These are phyloP conservation scores for Sclerotinia spermophila DNA, from an alignment of 2,329 filamentous ascomycete species.

Conservation along the genomic window DNA sequence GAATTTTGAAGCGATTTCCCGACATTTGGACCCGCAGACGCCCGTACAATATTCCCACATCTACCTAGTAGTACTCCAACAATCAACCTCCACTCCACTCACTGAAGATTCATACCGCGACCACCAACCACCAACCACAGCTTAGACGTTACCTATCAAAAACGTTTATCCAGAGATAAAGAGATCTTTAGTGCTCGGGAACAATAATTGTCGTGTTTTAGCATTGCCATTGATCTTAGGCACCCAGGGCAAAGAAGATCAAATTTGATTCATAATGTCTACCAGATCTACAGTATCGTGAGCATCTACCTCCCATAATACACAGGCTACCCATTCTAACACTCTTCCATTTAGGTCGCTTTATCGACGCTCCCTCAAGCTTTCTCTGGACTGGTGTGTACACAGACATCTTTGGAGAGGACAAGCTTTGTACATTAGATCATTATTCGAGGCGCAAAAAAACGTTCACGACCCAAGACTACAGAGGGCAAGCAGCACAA, in stretches of 20 bases:
- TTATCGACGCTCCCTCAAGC: conserved; percentile 89
- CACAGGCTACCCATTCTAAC: neutral
- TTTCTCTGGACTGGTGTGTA: conserved; percentile 92
- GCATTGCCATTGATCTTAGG: neutral
- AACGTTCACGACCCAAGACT: conserved; percentile 79
- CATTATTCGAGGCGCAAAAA: conserved; percentile 90
- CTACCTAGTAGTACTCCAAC: conserved; percentile 2
- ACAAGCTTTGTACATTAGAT: conserved; percentile 92
- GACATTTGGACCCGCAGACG: conserved; percentile 10
- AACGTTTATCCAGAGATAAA: conserved; percentile 6
- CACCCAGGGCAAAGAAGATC: neutral
- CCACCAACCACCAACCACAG: conserved; percentile 7
- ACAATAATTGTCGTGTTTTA: neutral
- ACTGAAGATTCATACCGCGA: conserved; percentile 12
- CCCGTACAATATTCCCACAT: conserved; percentile 12
- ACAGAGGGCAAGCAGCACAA: conserved; percentile 55
- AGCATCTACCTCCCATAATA: conserved; percentile 16
- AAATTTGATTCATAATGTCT: conserved; percentile 32
- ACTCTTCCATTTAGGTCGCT: conserved; percentile 53
- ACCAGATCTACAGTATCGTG: conserved; percentile 38
- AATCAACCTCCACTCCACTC: conserved; percentile 18
- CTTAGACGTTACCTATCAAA: neutral
- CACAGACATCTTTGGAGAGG: conserved; percentile 91
- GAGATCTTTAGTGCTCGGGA: neutral
- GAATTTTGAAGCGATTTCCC: conserved; percentile 16